Evolutionary conservation across 2,329 filamentous ascomycete genomes (phyloP), one percentile per base, ranked within the genome.

Genomic region (Cladosporium halotolerans): DNA sequence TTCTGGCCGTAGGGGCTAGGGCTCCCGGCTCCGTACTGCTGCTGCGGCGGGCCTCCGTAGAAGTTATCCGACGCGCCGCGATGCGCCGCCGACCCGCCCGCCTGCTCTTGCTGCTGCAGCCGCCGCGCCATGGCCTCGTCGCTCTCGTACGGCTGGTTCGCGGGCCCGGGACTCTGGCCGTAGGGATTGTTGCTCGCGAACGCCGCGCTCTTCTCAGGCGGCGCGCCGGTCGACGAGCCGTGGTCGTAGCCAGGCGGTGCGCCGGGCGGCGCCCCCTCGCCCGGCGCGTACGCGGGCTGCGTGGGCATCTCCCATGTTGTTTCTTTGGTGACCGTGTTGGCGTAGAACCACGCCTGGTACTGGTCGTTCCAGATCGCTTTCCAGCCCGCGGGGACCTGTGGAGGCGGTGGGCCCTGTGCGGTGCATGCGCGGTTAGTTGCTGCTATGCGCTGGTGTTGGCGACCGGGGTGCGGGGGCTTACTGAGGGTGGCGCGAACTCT

Each of bases 331-430:
- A 84, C 81, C 57, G 87, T 81, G 74, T 96, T 93, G 56, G 96
- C 87, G 74, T 88, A 96, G 80, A 93, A 96, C 85, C 88, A 96
- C 79, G 93, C 86, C 65, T 85, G 85, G 75, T 96, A 96, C 66
- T 93, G 84, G 0, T 86, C 83, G 70, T 95, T 93, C 81, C 85
- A 95, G 59, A 89, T 81, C 9, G 85, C 86, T 65, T 88, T 84
- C 88, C 89, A 96, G 63, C 90, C 90, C 63, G 88, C 85, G 2
- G 88, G 89, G 3, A 83, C 75, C 52, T 73, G 73, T 11, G 79
- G 81, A 11, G 81, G 81, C 28, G 82, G 82, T 41, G 80, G 80
- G 14, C 70, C 70, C 70, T 73, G 13, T 14, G 43, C 14, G 19
- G 32, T 40, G 45, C 45, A 51, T 51, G 48, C 48, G 44, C 33